Evolutionary conservation across 2,329 filamentous ascomycete species (phyloP), one percentile per base, ranked within the genome.

Genomic region (Beauveria rudraprayagi): DNA sequence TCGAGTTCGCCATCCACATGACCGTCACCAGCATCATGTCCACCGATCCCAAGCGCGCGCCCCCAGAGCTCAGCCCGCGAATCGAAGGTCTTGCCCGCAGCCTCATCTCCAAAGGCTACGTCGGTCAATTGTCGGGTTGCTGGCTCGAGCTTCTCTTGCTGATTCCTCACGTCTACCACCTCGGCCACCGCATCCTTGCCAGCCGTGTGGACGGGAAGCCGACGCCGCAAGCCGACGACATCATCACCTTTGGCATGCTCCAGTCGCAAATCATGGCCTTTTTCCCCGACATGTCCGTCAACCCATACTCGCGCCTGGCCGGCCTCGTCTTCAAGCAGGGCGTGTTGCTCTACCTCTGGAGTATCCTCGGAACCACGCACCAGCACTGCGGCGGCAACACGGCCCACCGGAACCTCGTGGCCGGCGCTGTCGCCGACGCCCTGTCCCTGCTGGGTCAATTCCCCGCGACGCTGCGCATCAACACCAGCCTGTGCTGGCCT

Each of bases 1-100:
- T 79, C 51, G 78, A 80, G 66, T 80, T 79, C 44, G 80, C 78
- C 62, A 73, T 77, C 62, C 78, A 80, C 66, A 78, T 77, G 51
- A 73, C 76, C 3, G 72, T 75, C 3, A 73, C 76, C 7, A 79
- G 77, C 65, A 78, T 80, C 73, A 77, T 80, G 50, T 78, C 78
- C 0, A 74, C 77, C 37, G 63, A 75, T 51, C 66, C 69, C 0
- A 65, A 68, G n/a, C 65, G 70, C 40, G 66, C 63, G 17, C 67
- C 67, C 0, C 68, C 72, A n/a, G 64, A 70, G 0, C 65, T 75
- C 14, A 72, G 68, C 48, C 68, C 67, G 0, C 65, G 70, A 1
- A 70, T 76, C 8, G 68, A 73, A 52, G 63, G 65, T 10, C 61
- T 68, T 34, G 74, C 71, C 5, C 67, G 66, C 2, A 63, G 64